Base-by-base conservation (phyloP, 495 filamentous ascomycete genomes). In the Schizothecium vesticola region DNA sequence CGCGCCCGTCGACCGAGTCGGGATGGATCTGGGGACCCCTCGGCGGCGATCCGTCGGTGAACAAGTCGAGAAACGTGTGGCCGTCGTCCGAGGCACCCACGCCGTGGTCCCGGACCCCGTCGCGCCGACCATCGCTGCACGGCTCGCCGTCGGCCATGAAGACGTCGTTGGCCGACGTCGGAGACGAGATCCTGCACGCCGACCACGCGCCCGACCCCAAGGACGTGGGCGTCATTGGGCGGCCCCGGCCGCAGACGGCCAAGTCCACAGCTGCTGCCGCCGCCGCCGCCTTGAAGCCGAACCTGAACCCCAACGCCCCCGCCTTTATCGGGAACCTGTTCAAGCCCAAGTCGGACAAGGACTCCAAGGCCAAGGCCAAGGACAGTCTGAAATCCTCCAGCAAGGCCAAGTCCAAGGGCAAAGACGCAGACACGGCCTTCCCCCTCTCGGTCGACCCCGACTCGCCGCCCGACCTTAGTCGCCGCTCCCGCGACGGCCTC, bases 1-100 rank as follows among this genome's bases (percentile, higher is more conserved):
- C 91, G 1, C 86, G 91, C 66, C 92, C 92, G 0, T 94, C 92
- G 3, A 92, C 89, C 10, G 92, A 95, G 59, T 91, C 89, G 28
- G 86, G 76, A 16, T 81, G 79, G 31, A 84, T 85, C 58, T 85
- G 82, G 82, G 76, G 75, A n/a, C 77, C 77, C 3, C 75, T 70
- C 1, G 64, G 56, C 2, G 77, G 78, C n/a, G 58, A 61, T 1
- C 56, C 68, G 9, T 59, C 65, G 10, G 65, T 74, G n/a, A 70
- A 67, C 26, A 77, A 79, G 25, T 73, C 72, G 11, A 82, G 75
- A 43, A 75, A 82, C 25, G 70, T 84, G 28, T 84, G 82, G 82
- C 75, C 77, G 12, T 73, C 78, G 12, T 79, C 80, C 12, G 77
- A 80, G 43, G 43, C 43, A 6, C 43, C 43, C 6, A 76, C 72